Evolutionary conservation across 306 rosid species (phyloP).

Genomic region (Sicyos baderoa): DNA sequence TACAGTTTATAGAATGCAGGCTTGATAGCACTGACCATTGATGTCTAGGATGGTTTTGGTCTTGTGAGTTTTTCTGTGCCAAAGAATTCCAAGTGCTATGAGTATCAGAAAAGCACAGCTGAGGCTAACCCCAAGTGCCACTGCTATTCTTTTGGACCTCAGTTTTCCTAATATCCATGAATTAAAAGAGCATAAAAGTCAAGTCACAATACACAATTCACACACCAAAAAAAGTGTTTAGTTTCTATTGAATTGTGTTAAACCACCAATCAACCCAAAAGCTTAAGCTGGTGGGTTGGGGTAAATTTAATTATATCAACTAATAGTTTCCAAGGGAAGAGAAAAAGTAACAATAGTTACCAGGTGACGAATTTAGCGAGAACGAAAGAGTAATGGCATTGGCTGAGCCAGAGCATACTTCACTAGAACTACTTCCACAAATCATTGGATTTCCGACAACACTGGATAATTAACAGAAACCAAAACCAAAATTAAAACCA

Average conservation of each 20-base stretch:
- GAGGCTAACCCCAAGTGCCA: slow-evolving; percentile 76
- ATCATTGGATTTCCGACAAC: slow-evolving; percentile 83
- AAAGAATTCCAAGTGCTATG: slow-evolving; percentile 40
- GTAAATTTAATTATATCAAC: too few species aligned
- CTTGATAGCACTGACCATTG: slow-evolving; percentile 42
- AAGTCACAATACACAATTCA: neutral
- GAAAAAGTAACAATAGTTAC: slow-evolving; percentile 22
- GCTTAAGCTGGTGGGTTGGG: too few species aligned
- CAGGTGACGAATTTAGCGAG: slow-evolving; percentile 46
- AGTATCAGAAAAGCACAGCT: slow-evolving; percentile 48
- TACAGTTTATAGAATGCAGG: slow-evolving; percentile 1
- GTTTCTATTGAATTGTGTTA: too few species aligned
- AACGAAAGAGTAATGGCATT: slow-evolving; percentile 50
- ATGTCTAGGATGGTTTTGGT: slow-evolving; percentile 48
- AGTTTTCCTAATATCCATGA: slow-evolving; percentile 39
- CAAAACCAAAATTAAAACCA: slow-evolving; percentile 13
- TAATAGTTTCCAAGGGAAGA: too few species aligned
- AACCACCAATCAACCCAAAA: too few species aligned
- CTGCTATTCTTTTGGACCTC: slow-evolving; percentile 53
- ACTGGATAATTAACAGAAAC: slow-evolving; percentile 30
- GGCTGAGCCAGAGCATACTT: slow-evolving; percentile 69
- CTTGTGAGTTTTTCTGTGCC: slow-evolving; percentile 58
- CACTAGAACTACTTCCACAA: slow-evolving; percentile 58
- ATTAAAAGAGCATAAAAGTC: neutral
- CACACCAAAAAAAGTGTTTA: neutral